A percentile compares a stretch with the other conserved stretches of the same genome.
phyloP scores from a whole-genome alignment of 2,329 filamentous ascomycete genomes.

The Allantophomopsis cytisporea region DNA sequence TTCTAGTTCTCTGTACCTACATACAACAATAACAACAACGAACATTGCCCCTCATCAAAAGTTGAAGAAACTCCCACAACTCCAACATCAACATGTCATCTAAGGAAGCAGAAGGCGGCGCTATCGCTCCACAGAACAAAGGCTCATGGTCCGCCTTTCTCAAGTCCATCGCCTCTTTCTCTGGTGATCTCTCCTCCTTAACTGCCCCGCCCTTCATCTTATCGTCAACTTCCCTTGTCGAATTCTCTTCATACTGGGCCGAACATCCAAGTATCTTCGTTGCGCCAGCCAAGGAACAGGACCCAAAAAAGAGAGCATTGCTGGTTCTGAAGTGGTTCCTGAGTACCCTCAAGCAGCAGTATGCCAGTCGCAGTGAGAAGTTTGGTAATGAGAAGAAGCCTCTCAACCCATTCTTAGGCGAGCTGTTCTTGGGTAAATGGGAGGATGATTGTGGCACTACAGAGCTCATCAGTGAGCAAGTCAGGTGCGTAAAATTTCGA shows the following conservation, averaged over 20 bases:
- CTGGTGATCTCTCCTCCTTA: conserved; percentile 67
- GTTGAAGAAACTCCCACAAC: too few species aligned
- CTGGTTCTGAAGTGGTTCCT: conserved; percentile 96
- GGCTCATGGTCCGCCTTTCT: conserved; percentile 18
- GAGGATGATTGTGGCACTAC: conserved; percentile 71
- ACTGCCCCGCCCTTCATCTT: conserved; percentile 77
- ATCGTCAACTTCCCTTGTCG: conserved; percentile 62
- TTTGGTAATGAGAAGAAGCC: conserved; percentile 94
- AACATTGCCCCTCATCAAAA: too few species aligned
- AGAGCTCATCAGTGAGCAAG: conserved; percentile 83
- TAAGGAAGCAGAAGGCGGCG: conserved; percentile 16
- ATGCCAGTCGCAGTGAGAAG: conserved; percentile 59
- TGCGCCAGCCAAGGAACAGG: conserved; percentile 65
- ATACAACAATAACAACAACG: too few species aligned
- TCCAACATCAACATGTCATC: conserved; percentile 9
- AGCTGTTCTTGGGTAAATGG: conserved; percentile 90
- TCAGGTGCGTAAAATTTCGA: conserved; percentile 37
- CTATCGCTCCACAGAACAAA: conserved; percentile 15
- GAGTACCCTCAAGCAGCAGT: conserved; percentile 81
- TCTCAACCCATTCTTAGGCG: conserved; percentile 88
- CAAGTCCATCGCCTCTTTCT: conserved; percentile 65
- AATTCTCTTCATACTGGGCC: conserved; percentile 75
- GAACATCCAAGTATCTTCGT: conserved; percentile 68
- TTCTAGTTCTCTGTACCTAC: too few species aligned
- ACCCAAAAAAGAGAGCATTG: conserved; percentile 70